These are phyloP conservation scores for Amylostereum areolatum DNA, from an alignment of 1,284 basidiomycete genomes.

Conservation along the genomic window DNA sequence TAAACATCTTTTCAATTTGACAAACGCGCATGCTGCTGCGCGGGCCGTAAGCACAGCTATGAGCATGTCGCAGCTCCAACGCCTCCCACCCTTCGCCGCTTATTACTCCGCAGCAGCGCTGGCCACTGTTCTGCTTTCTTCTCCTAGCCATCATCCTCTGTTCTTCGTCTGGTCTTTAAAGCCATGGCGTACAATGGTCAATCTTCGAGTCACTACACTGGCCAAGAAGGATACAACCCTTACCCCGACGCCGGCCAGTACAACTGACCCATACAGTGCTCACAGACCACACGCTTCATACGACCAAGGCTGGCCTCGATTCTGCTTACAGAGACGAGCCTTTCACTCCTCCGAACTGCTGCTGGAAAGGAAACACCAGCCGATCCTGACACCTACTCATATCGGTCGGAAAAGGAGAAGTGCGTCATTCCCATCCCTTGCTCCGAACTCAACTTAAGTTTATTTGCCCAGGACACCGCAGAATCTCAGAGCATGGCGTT, in stretches of 20 bases:
- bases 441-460: constrained; percentile 23
- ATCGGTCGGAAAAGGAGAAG: constrained; percentile 16
- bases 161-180: background rate
- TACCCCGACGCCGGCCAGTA: constrained; percentile 32
- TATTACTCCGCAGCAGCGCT: constrained; percentile 1
- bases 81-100: background rate
- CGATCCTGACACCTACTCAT: background rate
- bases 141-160: background rate
- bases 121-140: background rate
- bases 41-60: background rate
- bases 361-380: background rate
- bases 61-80: background rate
- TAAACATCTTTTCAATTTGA: too few relatives aligned
- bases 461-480: constrained; percentile 3
- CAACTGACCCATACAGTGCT: constrained; percentile 45
- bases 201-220: constrained; percentile 27
- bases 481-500: constrained; percentile 10
- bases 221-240: constrained; percentile 27
- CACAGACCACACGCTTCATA: constrained; percentile 42
- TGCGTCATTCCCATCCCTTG: constrained; percentile 8
- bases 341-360: constrained; percentile 5
- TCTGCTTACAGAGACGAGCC: constrained; percentile 39
- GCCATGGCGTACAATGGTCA: constrained; percentile 6
- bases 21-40: background rate
- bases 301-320: constrained; percentile 27